Evolutionary conservation across 441 rosid genomes (phyloP).

Genomic region (Corymbia citriodora): DNA sequence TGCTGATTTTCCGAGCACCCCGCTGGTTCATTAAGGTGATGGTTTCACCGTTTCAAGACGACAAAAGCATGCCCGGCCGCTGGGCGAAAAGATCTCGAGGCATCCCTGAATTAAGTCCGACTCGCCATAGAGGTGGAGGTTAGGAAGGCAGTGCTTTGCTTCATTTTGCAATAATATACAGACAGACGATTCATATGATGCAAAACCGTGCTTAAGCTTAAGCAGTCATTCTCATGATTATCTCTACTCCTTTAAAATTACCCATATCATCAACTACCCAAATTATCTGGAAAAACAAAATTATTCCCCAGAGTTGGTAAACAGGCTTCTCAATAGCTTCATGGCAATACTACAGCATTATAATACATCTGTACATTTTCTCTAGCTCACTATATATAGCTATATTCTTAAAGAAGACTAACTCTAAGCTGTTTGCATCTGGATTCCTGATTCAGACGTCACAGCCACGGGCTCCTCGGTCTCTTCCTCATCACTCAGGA

Average conservation of each 20-base stretch:
- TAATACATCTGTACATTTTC: background rate
- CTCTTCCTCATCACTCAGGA: constrained; percentile 26
- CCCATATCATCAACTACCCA: background rate
- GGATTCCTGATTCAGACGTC: constrained; percentile 24
- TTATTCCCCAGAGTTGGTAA: background rate
- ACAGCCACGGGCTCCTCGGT: constrained; percentile 16
- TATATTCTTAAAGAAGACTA: background rate
- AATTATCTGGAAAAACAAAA: background rate
- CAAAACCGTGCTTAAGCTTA: background rate
- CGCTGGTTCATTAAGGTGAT: background rate
- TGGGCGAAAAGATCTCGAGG: background rate
- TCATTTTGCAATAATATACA: background rate
- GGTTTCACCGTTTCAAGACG: background rate
- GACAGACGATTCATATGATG: background rate
- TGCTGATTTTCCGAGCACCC: background rate
- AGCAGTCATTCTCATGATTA: background rate
- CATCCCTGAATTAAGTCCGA: background rate
- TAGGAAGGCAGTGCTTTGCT: background rate
- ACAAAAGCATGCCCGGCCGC: background rate
- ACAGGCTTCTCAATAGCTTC: background rate
- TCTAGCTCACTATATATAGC: background rate
- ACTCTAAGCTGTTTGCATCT: constrained; percentile 39
- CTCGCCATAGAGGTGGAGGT: background rate
- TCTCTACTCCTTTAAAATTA: background rate
- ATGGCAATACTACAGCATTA: background rate